Base-by-base conservation (phyloP, 768 basidiomycete species). In the Rhodosporidiobolus sp. region DNA sequence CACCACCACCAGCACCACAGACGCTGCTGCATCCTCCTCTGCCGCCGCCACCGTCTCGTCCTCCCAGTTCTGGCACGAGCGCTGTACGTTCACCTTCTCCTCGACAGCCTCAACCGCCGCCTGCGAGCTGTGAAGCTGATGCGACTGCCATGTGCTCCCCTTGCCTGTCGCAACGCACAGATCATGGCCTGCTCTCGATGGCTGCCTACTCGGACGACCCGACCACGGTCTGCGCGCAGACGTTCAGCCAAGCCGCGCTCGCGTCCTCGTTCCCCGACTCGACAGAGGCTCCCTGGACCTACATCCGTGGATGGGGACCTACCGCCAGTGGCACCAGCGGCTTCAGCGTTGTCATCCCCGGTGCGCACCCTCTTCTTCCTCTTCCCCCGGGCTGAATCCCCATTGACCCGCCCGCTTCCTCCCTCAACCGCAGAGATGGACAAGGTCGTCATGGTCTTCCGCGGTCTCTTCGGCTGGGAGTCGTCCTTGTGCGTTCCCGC, bases 381-480 rank as follows among this genome's bases (percentile, higher is more conserved):
- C 49, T 45, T 12, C 55, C 12, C 0, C 22, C 19, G 11, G 3
- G 4, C 26, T 1, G 5, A 6, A 26, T 43, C 35, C 38, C 38
- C 22, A 11, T 22, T 4, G 22, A 14, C 38, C 14, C 28, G 4
- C 19, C 1, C 30, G 2, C 10, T 14, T 14, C 8, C 38, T 43
- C 38, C 8, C 38, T 14, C 38, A 7, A 43, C 38, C 38, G 16
- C 60, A 71, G 71, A 76, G 64, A 77, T 76, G 72, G 72, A 71
- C 69, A 71, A 78, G 73, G 69, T 77, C 54, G 78, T 78, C 3
- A 75, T 77, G 35, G 78, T 77, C 30, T 77, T 77, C 75, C 68
- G 71, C 57, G 77, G 77, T 4, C 34, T 73, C 35, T 68, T 69
- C 24, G 72, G 72, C 45, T 73, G 72, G 72, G 72, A 73, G 52